phyloP scores from a whole-genome alignment of 169 alveolate species.

The Plasmodium sp. region DNA sequence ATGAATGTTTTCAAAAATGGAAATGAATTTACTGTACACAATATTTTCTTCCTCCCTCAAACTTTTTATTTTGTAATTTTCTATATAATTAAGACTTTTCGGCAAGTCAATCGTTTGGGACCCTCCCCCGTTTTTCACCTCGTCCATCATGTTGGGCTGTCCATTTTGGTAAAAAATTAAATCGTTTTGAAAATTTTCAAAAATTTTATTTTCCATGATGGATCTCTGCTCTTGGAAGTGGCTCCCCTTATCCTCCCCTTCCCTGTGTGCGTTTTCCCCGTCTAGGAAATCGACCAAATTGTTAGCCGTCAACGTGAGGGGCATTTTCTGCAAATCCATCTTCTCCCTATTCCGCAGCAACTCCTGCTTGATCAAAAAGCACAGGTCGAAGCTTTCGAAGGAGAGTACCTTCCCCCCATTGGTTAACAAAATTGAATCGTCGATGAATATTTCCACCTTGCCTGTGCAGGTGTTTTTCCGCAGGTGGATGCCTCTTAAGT shows the following conservation, averaged over 20 bases:
- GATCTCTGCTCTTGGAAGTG: conserved; percentile 19
- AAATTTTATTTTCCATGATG: conserved; percentile 62
- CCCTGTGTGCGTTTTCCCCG: neutral
- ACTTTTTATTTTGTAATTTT: conserved; percentile 46
- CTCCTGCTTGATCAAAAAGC: conserved; percentile 47
- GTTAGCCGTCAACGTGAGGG: conserved; percentile 31
- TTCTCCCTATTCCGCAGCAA: conserved; percentile 37
- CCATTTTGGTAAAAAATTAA: conserved; percentile 34
- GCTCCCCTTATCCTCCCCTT: neutral
- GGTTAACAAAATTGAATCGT: conserved; percentile 41
- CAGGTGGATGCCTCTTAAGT: conserved; percentile 37
- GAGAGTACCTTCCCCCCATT: conserved; percentile 35
- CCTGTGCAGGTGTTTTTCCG: conserved; percentile 9
- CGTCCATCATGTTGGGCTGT: neutral
- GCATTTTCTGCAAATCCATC: conserved; percentile 44
- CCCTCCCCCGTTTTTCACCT: neutral
- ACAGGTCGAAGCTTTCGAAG: conserved; percentile 17
- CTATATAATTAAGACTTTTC: conserved; percentile 43
- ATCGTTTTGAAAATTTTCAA: conserved; percentile 63
- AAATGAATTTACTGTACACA: conserved; percentile 13
- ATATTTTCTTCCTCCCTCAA: conserved; percentile 44
- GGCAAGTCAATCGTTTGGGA: conserved; percentile 27
- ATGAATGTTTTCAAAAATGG: conserved; percentile 50
- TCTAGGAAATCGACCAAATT: conserved; percentile 51
- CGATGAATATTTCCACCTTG: conserved; percentile 49